These are phyloP conservation scores for Candida stauntonica DNA, from an alignment of 805 yeast species.

Conservation along the genomic window DNA sequence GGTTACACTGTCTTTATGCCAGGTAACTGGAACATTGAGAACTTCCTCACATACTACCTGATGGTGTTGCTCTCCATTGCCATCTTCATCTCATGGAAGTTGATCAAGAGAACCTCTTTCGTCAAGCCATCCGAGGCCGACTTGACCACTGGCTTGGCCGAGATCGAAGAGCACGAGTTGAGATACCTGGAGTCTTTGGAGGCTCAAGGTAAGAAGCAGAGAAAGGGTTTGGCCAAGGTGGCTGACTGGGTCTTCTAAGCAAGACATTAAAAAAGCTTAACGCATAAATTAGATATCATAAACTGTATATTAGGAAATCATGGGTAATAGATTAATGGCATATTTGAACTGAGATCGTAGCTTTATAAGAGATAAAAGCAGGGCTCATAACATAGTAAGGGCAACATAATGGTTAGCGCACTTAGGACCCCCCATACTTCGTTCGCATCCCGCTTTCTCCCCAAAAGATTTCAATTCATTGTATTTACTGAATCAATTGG, in stretches of 20 bases:
- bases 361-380: too few relatives aligned
- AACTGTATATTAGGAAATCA: too few relatives aligned
- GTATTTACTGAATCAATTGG: too few relatives aligned
- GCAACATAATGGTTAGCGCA: background rate
- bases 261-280: background rate
- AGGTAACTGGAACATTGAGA: constrained; percentile 60
- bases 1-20: constrained; percentile 73
- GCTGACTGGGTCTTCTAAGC: constrained; percentile 18
- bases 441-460: too few relatives aligned
- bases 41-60: constrained; percentile 66
- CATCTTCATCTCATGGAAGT: constrained; percentile 46
- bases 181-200: constrained; percentile 17
- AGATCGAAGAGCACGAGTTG: constrained; percentile 54
- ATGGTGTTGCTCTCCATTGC: constrained; percentile 58
- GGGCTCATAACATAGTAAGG: background rate
- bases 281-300: too few relatives aligned
- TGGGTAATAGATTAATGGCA: too few relatives aligned
- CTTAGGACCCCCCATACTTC: too few relatives aligned
- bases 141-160: constrained; percentile 47
- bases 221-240: constrained; percentile 30
- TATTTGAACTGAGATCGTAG: too few relatives aligned
- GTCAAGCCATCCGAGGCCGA: constrained; percentile 48
- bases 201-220: constrained; percentile 2
- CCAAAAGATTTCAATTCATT: too few relatives aligned
- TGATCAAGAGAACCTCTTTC: constrained; percentile 41